Conservation (phyloP, 257 asterid species). For the Solanum sitiens region DNA sequence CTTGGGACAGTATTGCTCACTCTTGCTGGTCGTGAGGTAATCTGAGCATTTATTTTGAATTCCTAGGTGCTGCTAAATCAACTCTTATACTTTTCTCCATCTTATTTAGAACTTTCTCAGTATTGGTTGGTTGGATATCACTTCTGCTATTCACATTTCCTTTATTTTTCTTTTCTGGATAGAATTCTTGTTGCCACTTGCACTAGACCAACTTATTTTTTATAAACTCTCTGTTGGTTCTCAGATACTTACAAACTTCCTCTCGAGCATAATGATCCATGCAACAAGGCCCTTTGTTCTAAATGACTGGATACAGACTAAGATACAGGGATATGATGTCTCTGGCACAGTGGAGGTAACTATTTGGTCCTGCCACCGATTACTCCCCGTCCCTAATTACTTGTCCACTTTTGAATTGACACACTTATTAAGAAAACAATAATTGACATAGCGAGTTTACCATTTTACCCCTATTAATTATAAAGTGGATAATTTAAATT, state of each 20-base stretch:
- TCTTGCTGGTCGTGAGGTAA: slow-evolving; percentile 99
- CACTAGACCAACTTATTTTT: background rate
- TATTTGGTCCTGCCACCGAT: background rate
- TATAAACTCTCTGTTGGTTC: background rate
- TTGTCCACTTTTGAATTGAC: no score
- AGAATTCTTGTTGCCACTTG: background rate
- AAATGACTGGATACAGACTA: slow-evolving; percentile 95
- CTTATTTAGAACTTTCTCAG: background rate
- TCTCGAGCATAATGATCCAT: slow-evolving; percentile 96
- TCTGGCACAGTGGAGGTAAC: slow-evolving; percentile 98
- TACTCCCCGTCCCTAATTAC: no score
- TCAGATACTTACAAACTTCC: slow-evolving; percentile 96
- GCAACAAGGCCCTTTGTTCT: slow-evolving; percentile 86
- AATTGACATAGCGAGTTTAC: no score
- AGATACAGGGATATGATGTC: slow-evolving; percentile 92
- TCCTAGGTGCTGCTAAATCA: background rate
- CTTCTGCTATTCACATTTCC: background rate
- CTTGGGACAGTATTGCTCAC: slow-evolving; percentile 97
- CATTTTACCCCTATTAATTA: no score
- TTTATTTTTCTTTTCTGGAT: background rate
- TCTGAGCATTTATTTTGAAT: background rate
- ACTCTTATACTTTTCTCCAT: background rate
- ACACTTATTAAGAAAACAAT: no score
- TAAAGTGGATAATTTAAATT: no score
- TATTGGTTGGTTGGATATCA: background rate